phyloP scores from a whole-genome alignment of 768 basidiomycete genomes.

The Leccinum broughii region DNA sequence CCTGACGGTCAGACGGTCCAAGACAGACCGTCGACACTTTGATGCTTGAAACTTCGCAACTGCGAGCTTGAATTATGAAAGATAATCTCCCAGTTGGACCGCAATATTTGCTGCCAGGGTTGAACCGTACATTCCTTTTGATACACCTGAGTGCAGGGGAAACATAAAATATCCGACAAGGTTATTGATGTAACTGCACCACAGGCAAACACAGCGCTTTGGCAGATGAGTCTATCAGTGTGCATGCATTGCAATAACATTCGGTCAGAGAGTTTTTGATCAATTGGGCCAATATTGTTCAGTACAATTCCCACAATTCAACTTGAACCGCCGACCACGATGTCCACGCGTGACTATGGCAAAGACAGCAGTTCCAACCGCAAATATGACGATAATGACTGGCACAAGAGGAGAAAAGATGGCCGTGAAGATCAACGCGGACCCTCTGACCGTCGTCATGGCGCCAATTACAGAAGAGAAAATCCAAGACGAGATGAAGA shows the following conservation, averaged over 20 bases:
- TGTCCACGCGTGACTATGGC: slow-evolving; percentile 21
- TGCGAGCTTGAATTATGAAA: too few species aligned
- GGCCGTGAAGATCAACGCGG: slow-evolving; percentile 6
- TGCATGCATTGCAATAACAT: slow-evolving; percentile 4
- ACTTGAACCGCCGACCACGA: slow-evolving; percentile 3
- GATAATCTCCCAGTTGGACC: background rate
- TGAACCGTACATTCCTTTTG: too few species aligned
- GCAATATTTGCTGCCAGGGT: too few species aligned
- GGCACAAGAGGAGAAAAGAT: slow-evolving; percentile 9
- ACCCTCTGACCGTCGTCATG: slow-evolving; percentile 19
- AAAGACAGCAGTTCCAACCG: slow-evolving; percentile 16
- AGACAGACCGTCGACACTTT: too few species aligned
- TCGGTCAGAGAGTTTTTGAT: too few species aligned
- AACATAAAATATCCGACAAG: background rate
- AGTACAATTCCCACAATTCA: slow-evolving; percentile 20
- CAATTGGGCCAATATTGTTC: too few species aligned
- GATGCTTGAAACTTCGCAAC: background rate
- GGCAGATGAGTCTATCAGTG: slow-evolving; percentile 8
- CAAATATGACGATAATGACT: slow-evolving; percentile 12
- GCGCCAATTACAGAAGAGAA: slow-evolving; percentile 15
- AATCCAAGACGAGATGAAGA: slow-evolving; percentile 24
- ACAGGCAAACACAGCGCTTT: slow-evolving; percentile 15
- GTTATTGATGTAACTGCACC: background rate
- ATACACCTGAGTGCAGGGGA: too few species aligned
- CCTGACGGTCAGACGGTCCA: too few species aligned